These are phyloP conservation scores for Tulasnella sp. DNA, from an alignment of 768 basidiomycete species.

Conservation along the genomic window DNA sequence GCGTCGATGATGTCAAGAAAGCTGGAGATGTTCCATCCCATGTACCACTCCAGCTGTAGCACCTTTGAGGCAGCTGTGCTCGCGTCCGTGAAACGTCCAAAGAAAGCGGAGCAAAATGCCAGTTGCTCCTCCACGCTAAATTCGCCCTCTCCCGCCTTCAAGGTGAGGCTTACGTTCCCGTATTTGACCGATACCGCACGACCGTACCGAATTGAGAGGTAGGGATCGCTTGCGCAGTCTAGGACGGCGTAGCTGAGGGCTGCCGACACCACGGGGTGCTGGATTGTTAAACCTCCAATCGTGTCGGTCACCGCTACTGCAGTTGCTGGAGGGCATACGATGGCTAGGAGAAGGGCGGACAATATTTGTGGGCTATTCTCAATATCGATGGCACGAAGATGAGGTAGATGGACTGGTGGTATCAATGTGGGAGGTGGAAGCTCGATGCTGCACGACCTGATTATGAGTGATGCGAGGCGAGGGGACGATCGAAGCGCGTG, in stretches of 20 bases:
- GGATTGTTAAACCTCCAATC: neutral
- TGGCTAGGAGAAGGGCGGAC: neutral
- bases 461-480: neutral
- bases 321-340: neutral
- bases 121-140: neutral
- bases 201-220: neutral
- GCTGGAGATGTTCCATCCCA: neutral
- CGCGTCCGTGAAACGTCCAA: neutral
- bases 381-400: neutral
- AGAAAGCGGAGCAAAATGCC: neutral
- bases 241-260: neutral
- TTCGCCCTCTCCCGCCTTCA: neutral
- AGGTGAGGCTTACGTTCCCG: neutral
- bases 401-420: neutral
- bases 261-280: neutral
- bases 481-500: neutral
- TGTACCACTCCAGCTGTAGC: neutral
- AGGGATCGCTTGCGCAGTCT: neutral
- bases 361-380: neutral
- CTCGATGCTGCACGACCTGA: neutral
- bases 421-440: neutral
- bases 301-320: neutral
- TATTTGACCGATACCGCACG: neutral
- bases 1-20: neutral
- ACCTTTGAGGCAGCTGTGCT: neutral